Evolutionary conservation across 208 protist genomes (phyloP).

Genomic region (Lotmaria passim): DNA sequence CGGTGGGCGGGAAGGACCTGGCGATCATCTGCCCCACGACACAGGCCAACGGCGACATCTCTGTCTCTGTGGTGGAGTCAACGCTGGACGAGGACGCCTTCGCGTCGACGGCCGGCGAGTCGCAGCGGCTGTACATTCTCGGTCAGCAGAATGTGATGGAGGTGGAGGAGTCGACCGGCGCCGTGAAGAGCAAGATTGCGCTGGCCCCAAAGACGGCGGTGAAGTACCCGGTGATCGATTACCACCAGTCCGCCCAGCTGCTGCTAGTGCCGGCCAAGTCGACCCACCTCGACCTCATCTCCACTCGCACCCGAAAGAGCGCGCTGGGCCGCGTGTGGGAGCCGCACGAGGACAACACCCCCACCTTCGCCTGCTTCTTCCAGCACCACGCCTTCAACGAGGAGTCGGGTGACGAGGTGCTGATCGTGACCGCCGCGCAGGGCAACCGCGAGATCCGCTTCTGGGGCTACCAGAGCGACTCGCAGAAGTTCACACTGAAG

Average conservation of each 20-base stretch:
- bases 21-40: constrained; percentile 63
- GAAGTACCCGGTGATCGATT: constrained; percentile 70
- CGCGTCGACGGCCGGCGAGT: constrained; percentile 62
- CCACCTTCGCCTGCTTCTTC: constrained; percentile 88
- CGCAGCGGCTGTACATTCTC: constrained; percentile 65
- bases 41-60: constrained; percentile 74
- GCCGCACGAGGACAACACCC: constrained; percentile 72
- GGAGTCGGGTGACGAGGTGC: constrained; percentile 52
- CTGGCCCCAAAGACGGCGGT: constrained; percentile 66
- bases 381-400: constrained; percentile 59
- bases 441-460: constrained; percentile 86
- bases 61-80: constrained; percentile 44
- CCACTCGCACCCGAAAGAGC: constrained; percentile 59
- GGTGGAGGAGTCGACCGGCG: constrained; percentile 61
- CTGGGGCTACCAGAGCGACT: constrained; percentile 75
- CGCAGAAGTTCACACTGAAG: constrained; percentile 78
- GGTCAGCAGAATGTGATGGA: constrained; percentile 66
- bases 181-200: constrained; percentile 39
- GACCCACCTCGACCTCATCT: constrained; percentile 81
- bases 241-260: constrained; percentile 61
- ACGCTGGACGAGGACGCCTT: constrained; percentile 64
- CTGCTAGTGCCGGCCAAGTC: constrained; percentile 73
- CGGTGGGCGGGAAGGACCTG: constrained; percentile 68
- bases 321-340: constrained; percentile 80
- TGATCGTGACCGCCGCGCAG: constrained; percentile 78